Base-by-base conservation (phyloP, 208 protist genomes). In the Wallacemonas rigidus region DNA sequence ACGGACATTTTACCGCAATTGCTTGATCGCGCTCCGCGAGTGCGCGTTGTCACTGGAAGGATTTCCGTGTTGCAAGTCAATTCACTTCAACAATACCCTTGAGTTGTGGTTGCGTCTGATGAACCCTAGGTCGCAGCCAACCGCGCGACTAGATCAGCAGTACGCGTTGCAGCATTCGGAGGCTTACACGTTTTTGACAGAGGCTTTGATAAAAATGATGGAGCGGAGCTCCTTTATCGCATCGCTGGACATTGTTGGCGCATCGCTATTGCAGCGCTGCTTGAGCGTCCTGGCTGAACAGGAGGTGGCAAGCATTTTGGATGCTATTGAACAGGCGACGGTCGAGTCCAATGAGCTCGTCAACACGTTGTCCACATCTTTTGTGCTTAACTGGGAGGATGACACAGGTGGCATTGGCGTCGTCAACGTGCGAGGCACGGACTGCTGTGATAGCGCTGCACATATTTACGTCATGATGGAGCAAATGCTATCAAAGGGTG, bases 91-190 rank as follows among this genome's bases (percentile, higher is more conserved):
- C 35, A 92, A 92, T 69, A 72, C 76, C 26, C 67, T 96, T 11
- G 83, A 90, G 57, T 75, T 96, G 54, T 96, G 91, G 89, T 77
- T 85, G 67, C 74, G 77, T n/a, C 64, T 93, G 4, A 82, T 96
- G 74, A 85, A 91, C 61, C 82, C 87, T 36, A 69, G 70, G 38
- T 74, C 70, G 43, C 64, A 77, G 67, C 55, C 71, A 35, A 40
- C 57, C 9, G 67, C 71, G 47, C 60, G 83, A 3, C 35, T 82
- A 14, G 56, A 70, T 15, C 55, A 82, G 12, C 75, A 74, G 12
- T 90, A 94, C 54, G 78, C 91, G 14, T n/a, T 79, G 39, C 80
- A 86, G 2, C 87, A 94, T 69, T 89, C 86, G 55, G 87, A 96
- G 69, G 76, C 75, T 5, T 94, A 86, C 70, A 84, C 75, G n/a